Evolutionary conservation across 257 asterid species (phyloP), one percentile per base, ranked within the genome.

Genomic region (Fraxinus quadrangulata): DNA sequence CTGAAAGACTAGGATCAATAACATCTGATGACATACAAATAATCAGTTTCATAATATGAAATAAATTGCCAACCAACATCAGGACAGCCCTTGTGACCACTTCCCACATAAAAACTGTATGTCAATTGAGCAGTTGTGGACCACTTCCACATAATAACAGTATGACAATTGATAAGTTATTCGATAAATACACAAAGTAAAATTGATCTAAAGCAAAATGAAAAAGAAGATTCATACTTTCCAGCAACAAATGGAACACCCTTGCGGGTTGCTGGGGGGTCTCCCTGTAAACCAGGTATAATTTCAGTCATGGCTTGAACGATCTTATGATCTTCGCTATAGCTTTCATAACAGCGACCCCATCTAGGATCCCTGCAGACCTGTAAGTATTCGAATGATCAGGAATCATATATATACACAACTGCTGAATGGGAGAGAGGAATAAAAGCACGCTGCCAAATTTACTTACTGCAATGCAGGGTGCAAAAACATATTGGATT

Each of bases 261-360:
- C 75, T 84, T 84, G 1, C 28, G 84, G 30, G 77, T 85, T 51
- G 90, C 75, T 1, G 97, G 96, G 68, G 81, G 77, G 81, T 92
- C 97, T 69, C 98, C 98, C 89, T 94, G 98, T 84, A 94, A 76
- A 24, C 98, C 98, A 19, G 98, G 93, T 36, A 94, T 92, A 69
- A 94, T 90, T 80, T 89, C 97, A 17, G 98, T 94, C 97, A 94
- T 86, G 13, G 77, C 75, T 73, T 87, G 96, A 72, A 94, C 97
- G 79, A 94, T 87, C 66, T 73, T 86, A 67, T 87, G 94, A 72
- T 94, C 98, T 86, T 94, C 98, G 34, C 98, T 92, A 23, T 89
- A 94, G 84, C 96, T 92, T 80, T 94, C 98, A 16, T 91, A 94
- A 81, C 98, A 92, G 0, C 98, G 94, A 3, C 98, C 98, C 98